Conservation (phyloP, 805 yeast species). For the Saccharomycopsis babjevae region DNA sequence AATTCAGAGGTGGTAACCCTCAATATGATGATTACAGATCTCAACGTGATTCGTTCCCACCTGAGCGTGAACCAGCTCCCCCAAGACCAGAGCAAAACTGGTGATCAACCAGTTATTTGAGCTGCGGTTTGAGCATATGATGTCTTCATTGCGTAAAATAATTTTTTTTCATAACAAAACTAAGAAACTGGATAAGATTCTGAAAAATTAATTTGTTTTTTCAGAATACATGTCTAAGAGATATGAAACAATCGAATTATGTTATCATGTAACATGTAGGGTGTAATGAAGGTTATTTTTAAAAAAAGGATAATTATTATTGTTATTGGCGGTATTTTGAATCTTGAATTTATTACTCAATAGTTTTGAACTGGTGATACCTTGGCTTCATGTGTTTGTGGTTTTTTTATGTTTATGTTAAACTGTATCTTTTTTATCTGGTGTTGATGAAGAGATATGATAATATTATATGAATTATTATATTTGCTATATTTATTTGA, state of each 20-base stretch:
- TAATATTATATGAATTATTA: background rate
- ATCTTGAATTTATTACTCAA: background rate
- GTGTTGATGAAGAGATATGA: background rate
- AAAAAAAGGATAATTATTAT: background rate
- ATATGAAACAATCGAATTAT: background rate
- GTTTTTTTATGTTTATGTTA: conserved; percentile 1
- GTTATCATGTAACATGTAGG: background rate
- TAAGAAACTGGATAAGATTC: background rate
- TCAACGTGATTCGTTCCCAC: background rate
- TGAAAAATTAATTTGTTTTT: background rate
- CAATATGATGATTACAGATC: background rate
- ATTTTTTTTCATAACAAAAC: background rate
- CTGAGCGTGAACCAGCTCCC: conserved; percentile 1
- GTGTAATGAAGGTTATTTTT: background rate
- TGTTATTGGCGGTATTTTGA: background rate
- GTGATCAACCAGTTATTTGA: background rate
- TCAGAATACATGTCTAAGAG: background rate
- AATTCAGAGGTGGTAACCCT: conserved; percentile 2
- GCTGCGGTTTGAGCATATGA: background rate
- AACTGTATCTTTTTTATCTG: background rate
- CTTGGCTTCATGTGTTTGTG: background rate
- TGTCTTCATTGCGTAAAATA: no score
- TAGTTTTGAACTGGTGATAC: background rate
- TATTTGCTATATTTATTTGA: conserved; percentile 1
- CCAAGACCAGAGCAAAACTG: conserved; percentile 17